Conservation (phyloP, 768 basidiomycete species). For the Dentipellis sp. region DNA sequence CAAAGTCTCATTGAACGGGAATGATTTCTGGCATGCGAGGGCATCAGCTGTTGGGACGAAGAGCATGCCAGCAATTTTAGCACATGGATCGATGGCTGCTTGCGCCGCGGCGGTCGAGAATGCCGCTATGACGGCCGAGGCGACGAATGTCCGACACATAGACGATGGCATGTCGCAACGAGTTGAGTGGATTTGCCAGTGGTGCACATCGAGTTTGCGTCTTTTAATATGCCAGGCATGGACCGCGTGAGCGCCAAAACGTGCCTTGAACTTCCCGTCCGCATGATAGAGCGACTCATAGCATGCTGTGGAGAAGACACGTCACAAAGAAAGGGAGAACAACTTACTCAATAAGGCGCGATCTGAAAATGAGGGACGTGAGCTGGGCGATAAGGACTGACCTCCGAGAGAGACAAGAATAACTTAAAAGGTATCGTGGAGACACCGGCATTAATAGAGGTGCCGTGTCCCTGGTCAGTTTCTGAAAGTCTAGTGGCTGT, state of each 20-base stretch:
- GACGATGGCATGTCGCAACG: not conserved
- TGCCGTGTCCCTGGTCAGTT: too few species aligned
- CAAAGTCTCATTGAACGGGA: conserved; percentile 29
- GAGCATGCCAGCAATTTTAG: conserved; percentile 24
- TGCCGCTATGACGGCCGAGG: not conserved
- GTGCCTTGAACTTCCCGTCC: not conserved
- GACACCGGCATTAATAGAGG: too few species aligned
- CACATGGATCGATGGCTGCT: conserved; percentile 23
- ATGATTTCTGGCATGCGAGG: conserved; percentile 32
- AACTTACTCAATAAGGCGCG: not conserved
- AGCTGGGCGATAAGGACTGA: too few species aligned
- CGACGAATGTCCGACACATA: not conserved
- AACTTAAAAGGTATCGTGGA: too few species aligned
- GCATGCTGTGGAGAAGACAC: not conserved
- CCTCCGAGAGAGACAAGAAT: too few species aligned
- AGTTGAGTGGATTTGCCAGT: not conserved
- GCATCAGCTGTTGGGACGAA: conserved; percentile 46
- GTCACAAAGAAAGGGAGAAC: not conserved
- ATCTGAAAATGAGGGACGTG: too few species aligned
- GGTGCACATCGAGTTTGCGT: not conserved
- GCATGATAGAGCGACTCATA: not conserved
- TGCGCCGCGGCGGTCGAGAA: not conserved
- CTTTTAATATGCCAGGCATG: not conserved
- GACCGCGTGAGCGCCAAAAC: not conserved
- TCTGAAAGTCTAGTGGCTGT: too few species aligned